Conservation (phyloP, 768 basidiomycete genomes). For the Russula griseocarnosa region DNA sequence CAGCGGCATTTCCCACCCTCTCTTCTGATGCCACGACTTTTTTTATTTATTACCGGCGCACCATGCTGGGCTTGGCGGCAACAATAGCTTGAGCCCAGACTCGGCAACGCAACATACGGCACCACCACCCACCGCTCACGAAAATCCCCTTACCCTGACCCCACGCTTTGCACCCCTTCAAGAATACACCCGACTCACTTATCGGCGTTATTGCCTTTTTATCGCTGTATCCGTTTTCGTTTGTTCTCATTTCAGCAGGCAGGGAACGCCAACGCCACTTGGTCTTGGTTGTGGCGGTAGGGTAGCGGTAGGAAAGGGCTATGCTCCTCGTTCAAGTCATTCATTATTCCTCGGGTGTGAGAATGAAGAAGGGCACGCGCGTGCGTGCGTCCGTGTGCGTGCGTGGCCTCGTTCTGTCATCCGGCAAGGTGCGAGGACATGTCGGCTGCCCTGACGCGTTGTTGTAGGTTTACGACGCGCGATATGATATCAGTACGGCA, state of each 20-base stretch:
- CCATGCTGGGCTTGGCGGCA: neutral
- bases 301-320: neutral
- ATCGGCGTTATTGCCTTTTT: neutral
- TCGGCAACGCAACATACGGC: neutral
- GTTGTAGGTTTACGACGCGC: neutral
- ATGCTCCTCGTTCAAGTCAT: neutral
- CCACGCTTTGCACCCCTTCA: no score
- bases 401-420: neutral
- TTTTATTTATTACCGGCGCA: neutral
- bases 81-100: neutral
- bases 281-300: neutral
- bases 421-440: neutral
- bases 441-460: no score
- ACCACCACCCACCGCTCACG: neutral
- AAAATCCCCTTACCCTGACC: neutral
- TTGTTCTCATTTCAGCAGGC: neutral
- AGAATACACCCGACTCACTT: no score
- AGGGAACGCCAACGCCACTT: neutral
- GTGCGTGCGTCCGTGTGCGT: neutral
- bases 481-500: neutral
- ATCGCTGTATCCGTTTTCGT: neutral
- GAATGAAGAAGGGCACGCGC: no score
- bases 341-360: no score
- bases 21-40: neutral
- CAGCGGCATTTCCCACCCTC: no score